Base-by-base conservation (phyloP, 352 stramenopile species). In the Globisporangium polare region DNA sequence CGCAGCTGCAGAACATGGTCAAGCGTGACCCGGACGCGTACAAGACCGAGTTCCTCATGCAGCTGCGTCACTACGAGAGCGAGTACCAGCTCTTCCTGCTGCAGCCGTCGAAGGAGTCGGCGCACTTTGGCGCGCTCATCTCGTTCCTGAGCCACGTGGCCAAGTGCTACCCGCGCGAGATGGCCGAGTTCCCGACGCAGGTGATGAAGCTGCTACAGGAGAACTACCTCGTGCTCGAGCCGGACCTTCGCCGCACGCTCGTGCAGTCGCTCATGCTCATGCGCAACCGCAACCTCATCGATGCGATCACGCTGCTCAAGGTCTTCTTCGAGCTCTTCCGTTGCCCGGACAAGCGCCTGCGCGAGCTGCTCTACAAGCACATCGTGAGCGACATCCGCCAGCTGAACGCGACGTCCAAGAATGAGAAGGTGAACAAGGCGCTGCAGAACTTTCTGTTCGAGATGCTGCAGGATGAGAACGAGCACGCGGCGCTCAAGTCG, bases 1-100 rank as follows among this genome's bases (percentile, higher is more conserved):
- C 95, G 59, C 94, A 98, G 80, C 84, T 99, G 51, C 97, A 99
- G 85, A 99, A 99, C 82, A 92, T 99, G 68, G 96, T 99, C 39
- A 99, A 99, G 82, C 90, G 97, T 33, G 97, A 99, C 73, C 96
- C 97, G 9, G 65, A 84, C 45, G 94, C 88, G 54, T 99, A 99
- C 82, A 81, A 86, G 53, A 94, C 96, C 58, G 97, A 99, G 80
- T 99, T 99, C 77, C 83, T 98, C 69, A 97, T 98, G 74, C 97
- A 99, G 79, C 61, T 96, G 56, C 92, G 92, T 39, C 95, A 98
- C 75, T 98, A 98, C 65, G 79, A 98, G 72, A 98, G 91, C 65
- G 90, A 99, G 74, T 92, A 98, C 66, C 83, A 96, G 62, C 95
- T 99, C 62, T 96, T 99, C 65, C 77, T 94, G 63, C 80, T 99